Percentiles rank a stretch among this genome's conserved stretches.
These are phyloP conservation scores for Fusarium falciforme DNA, from an alignment of 2,329 filamentous ascomycete genomes.

Conservation along the genomic window DNA sequence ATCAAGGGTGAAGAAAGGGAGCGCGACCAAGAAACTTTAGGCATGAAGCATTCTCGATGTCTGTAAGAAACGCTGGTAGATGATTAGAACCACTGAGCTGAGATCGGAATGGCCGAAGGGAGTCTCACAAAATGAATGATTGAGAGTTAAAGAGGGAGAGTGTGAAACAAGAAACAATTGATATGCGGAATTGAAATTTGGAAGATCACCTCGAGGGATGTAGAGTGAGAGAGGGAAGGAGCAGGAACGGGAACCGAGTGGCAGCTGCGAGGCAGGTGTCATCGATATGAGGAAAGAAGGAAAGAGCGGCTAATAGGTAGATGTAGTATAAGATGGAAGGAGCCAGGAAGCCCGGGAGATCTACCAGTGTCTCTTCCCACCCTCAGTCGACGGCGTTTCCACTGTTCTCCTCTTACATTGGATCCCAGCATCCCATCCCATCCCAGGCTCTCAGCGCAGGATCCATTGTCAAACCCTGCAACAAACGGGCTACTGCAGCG, in stretches of 20 bases:
- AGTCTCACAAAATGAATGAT: slow-evolving; percentile 22
- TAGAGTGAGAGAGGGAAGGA: slow-evolving; percentile 1
- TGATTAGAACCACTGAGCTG: slow-evolving; percentile 9
- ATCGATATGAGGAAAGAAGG: slow-evolving; percentile 9
- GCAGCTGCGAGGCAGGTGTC: slow-evolving; percentile 15
- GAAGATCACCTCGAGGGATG: slow-evolving; percentile 18
- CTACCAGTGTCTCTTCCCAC: slow-evolving; percentile 31
- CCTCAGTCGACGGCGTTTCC: slow-evolving; percentile 23
- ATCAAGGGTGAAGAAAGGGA: slow-evolving; percentile 21
- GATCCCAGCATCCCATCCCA: background rate
- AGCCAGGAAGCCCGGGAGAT: slow-evolving; percentile 9
- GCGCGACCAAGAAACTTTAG: slow-evolving; percentile 22
- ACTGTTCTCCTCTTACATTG: slow-evolving; percentile 21
- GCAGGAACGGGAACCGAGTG: background rate
- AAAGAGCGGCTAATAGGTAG: slow-evolving; percentile 21
- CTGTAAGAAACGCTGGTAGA: slow-evolving; percentile 11
- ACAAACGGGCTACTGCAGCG: slow-evolving; percentile 34
- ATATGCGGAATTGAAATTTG: slow-evolving; percentile 24
- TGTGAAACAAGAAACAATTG: background rate
- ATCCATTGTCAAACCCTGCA: slow-evolving; percentile 37
- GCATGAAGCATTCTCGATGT: slow-evolving; percentile 20
- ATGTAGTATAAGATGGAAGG: slow-evolving; percentile 26
- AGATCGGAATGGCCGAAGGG: slow-evolving; percentile 19
- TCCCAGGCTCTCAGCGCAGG: slow-evolving; percentile 5
- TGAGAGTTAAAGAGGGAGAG: slow-evolving; percentile 5